Base-by-base conservation (phyloP, 352 stramenopile species). In the Phytophthora capsici region DNA sequence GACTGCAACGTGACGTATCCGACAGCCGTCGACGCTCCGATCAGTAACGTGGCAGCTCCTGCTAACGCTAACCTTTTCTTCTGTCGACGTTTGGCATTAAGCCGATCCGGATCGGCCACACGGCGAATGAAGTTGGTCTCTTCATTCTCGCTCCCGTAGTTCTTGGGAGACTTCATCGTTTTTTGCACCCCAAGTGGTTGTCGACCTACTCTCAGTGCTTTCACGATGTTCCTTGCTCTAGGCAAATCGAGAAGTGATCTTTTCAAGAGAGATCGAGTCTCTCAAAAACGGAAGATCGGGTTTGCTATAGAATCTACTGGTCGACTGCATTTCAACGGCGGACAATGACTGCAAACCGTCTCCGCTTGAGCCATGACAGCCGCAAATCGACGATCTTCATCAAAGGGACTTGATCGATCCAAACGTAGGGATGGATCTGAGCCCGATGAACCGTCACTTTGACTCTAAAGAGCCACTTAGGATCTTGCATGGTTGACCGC, bases 131-230 rank as follows among this genome's bases (percentile, higher is more conserved):
- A 88, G 53, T 61, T 72, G 30, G 66, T 77, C 25, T 88, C 77
- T 60, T 88, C 80, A 65, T 86, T 89, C 45, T 85, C 69, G 36
- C 69, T 85, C 40, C 78, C 78, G 68, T 89, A 89, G 44, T 66
- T 62, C 23, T 56, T 77, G 19, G 77, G 71, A 55, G 66, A 73
- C 73, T 89, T 88, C 78, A 89, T 88, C 34, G 49, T 73, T 50
- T n/a, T 47, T 49, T 38, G 45, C 37, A 65, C 45, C 53, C 16
- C 37, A 37, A 23, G 22, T 49, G 3, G 47, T 37, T 34, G 17
- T 32, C 13, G 41, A 17, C n/a, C 20, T 44, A n/a, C n/a, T 8
- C 3, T 19, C 20, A 19, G 41, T 30, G 41, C 41, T 26, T 12
- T 48, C 32, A 65, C 36, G 36, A 65, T 62, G 61, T 76, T 76